These are phyloP conservation scores for Datisca glomerata DNA, from an alignment of 306 rosid species.

Conservation along the genomic window DNA sequence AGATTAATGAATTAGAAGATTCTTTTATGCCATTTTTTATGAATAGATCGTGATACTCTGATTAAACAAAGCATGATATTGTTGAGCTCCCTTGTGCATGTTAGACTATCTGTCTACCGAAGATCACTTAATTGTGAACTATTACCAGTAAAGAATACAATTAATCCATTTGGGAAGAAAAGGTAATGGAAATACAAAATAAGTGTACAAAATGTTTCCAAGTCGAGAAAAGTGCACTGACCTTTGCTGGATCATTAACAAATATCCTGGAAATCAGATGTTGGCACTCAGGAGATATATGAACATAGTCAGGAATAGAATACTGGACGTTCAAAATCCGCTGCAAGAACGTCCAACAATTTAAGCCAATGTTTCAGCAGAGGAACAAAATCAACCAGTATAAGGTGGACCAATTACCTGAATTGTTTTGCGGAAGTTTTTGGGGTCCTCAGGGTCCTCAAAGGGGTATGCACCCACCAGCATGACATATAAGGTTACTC, in stretches of 20 bases:
- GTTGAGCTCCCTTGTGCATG: no score
- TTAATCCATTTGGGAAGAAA: no score
- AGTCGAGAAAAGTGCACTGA: constrained; percentile 11
- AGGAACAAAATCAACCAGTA: constrained; percentile 1
- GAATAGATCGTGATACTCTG: no score
- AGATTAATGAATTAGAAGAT: no score
- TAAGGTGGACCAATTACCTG: constrained; percentile 29
- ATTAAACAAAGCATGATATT: no score
- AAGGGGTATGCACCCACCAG: constrained; percentile 98
- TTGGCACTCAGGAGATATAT: constrained; percentile 69
- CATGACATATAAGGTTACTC: constrained; percentile 96
- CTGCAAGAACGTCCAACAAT: constrained; percentile 34
- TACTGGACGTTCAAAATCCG: constrained; percentile 88
- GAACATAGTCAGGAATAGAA: constrained; percentile 90
- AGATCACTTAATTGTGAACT: no score
- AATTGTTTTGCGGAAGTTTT: constrained; percentile 89
- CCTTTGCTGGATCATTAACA: constrained; percentile 84
- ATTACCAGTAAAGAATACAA: no score
- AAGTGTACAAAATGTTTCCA: background rate
- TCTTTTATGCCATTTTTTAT: no score
- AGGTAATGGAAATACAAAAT: no score
- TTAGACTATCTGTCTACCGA: no score
- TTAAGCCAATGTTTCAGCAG: constrained; percentile 10
- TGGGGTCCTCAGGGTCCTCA: constrained; percentile 93
- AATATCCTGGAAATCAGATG: constrained; percentile 88